Percentiles rank a stretch among this genome's conserved stretches.
Evolutionary conservation across 1,284 basidiomycete species (phyloP).

Genomic region (Moesziomyces sp.): DNA sequence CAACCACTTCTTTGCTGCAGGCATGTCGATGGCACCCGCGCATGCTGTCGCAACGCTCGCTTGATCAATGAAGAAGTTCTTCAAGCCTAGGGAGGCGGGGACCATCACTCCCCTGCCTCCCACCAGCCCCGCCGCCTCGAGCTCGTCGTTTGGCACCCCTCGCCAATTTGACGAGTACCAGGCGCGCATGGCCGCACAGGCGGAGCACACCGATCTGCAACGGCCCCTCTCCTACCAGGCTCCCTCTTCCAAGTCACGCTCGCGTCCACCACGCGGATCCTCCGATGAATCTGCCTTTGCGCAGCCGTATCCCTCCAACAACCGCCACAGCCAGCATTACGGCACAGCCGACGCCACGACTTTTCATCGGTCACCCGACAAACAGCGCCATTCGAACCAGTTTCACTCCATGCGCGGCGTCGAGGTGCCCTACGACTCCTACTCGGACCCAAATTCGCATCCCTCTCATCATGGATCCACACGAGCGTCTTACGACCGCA

Average conservation of each 20-base stretch:
- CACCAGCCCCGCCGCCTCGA: constrained; percentile 14
- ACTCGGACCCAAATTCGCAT: constrained; percentile 21
- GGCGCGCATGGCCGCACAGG: constrained; percentile 24
- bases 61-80: constrained; percentile 43
- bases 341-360: constrained; percentile 2
- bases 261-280: constrained; percentile 16
- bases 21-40: constrained; percentile 12
- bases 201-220: background rate
- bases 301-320: constrained; percentile 6
- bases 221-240: constrained; percentile 29
- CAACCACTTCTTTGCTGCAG: background rate
- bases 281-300: constrained; percentile 17
- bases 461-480: constrained; percentile 2
- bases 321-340: constrained; percentile 26
- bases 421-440: constrained; percentile 24
- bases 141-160: constrained; percentile 33
- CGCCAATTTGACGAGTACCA: constrained; percentile 43
- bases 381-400: constrained; percentile 15
- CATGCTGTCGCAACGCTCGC: background rate
- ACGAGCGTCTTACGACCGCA: constrained; percentile 15
- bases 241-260: constrained; percentile 15
- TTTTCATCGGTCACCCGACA: constrained; percentile 14
- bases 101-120: constrained; percentile 48
- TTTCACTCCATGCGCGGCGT: background rate
- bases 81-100: constrained; percentile 43